Percentiles rank a stretch among this genome's conserved stretches.
Conservation (phyloP, 352 stramenopile species). For the Globisporangium paddicum region DNA sequence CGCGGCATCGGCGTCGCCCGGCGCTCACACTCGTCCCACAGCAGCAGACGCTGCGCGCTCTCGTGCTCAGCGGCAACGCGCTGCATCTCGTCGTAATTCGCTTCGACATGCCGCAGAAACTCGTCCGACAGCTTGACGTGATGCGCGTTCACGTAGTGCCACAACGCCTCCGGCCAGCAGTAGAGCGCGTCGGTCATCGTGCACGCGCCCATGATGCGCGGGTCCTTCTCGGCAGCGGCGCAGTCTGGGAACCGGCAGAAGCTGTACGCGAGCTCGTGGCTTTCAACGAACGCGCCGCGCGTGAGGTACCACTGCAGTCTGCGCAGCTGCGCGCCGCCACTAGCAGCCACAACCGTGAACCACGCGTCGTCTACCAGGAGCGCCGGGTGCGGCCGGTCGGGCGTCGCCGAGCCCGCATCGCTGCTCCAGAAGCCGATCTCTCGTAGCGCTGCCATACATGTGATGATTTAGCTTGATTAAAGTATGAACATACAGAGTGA, state of each 20-base stretch:
- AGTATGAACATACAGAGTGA: background rate
- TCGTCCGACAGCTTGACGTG: constrained; percentile 52
- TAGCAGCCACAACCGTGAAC: constrained; percentile 21
- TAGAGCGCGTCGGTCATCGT: constrained; percentile 74
- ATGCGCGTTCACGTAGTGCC: constrained; percentile 66
- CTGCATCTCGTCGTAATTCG: constrained; percentile 25
- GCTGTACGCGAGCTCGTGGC: constrained; percentile 78
- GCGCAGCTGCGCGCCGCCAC: constrained; percentile 14
- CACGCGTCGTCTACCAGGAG: constrained; percentile 49
- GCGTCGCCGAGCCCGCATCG: constrained; percentile 8
- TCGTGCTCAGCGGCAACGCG: constrained; percentile 8
- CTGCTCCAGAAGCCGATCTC: constrained; percentile 54
- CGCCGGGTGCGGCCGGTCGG: constrained; percentile 39
- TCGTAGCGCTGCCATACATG: constrained; percentile 13
- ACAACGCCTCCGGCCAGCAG: constrained; percentile 76
- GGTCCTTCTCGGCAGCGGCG: constrained; percentile 22
- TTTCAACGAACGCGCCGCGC: constrained; percentile 56
- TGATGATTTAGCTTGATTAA: background rate
- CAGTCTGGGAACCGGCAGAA: constrained; percentile 69
- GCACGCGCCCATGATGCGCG: constrained; percentile 61
- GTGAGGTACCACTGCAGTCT: constrained; percentile 57
- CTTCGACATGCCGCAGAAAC: constrained; percentile 53
- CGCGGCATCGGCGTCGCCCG: constrained; percentile 35
- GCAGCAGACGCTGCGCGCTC: constrained; percentile 26
- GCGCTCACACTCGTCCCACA: constrained; percentile 49